Evolutionary conservation across 768 basidiomycete genomes (phyloP), one percentile per base, ranked within the genome.

Genomic region (Lactifluus subvellereus): DNA sequence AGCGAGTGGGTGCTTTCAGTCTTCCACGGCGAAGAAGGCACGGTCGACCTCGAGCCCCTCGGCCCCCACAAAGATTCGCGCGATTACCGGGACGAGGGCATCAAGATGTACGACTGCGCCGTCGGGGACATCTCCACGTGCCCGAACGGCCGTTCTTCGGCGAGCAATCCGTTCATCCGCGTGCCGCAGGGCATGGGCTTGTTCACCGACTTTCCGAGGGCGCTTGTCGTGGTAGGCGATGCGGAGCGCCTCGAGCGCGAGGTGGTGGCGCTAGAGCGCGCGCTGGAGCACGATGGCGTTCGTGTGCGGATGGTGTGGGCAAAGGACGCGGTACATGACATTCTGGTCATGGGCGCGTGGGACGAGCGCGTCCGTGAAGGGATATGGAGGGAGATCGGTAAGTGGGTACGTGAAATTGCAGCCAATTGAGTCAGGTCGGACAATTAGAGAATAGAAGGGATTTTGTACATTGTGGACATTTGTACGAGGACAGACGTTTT

Each of bases 161-260:
- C 60, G 51, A 71, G 60, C 61, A 67, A 66, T 55, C 72, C 70
- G 47, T 65, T 66, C 57, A 68, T 72, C 60, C 67, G 68, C 58
- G 67, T 64, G 14, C 74, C 74, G 47, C 67, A 71, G 50, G 78
- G 77, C 57, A 71, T 75, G 27, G 73, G 72, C 42, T 72, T 83
- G 18, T 82, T 83, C 68, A 75, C 72, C 30, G 74, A 72, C 35
- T 83, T 82, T 61, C 79, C 82, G 38, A 73, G 71, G 50, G 71
- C 77, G 27, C 71, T 80, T 49, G 72, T 82, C 54, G 75, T 81
- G 22, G 74, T 78, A 37, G 82, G 82, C 4, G 79, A 81, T 63
- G 80, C 80, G 43, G 82, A 83, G 72, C 72, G 81, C 61, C 72
- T 82, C 32, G 80, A 80, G 66, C 71, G 75, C 35, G 81, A 83